Conservation (phyloP, 2,329 filamentous ascomycete species). For the Colletotrichum nymphaeae region DNA sequence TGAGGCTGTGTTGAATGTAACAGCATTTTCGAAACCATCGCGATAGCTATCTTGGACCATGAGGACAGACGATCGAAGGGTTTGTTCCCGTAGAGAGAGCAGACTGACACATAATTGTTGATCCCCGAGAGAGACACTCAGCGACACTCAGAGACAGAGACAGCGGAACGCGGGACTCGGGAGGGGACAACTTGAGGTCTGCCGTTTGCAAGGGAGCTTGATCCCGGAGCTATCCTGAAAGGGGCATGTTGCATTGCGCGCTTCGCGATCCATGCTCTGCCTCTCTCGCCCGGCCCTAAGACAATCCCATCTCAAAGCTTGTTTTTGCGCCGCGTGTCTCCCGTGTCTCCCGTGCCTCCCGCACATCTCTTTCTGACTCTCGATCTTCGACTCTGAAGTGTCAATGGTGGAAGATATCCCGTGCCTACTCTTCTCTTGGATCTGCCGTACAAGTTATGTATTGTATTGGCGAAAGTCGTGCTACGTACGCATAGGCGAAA, state of each 20-base stretch:
- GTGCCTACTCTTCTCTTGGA: neutral
- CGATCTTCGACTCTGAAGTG: neutral
- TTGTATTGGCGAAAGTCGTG: neutral
- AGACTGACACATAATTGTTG: neutral
- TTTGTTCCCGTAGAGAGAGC: neutral
- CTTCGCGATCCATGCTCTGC: slow-evolving; percentile 11
- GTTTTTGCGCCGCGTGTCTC: neutral
- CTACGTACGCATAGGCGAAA: neutral
- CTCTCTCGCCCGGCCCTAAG: neutral
- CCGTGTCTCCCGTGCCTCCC: neutral
- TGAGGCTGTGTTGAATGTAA: neutral
- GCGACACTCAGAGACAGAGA: neutral
- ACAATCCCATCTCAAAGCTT: slow-evolving; percentile 5
- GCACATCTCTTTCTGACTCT: neutral
- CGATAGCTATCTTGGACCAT: neutral
- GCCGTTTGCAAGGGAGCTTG: slow-evolving; percentile 19
- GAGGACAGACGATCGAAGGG: neutral
- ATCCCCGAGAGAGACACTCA: neutral
- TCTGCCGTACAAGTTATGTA: neutral
- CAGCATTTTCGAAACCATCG: neutral
- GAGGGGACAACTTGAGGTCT: neutral
- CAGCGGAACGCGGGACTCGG: neutral
- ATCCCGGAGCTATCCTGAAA: slow-evolving; percentile 8
- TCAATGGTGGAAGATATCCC: neutral
- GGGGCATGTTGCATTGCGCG: slow-evolving; percentile 14